Conservation (phyloP, 164 flowering plant species). For the Vitis amurensis region DNA sequence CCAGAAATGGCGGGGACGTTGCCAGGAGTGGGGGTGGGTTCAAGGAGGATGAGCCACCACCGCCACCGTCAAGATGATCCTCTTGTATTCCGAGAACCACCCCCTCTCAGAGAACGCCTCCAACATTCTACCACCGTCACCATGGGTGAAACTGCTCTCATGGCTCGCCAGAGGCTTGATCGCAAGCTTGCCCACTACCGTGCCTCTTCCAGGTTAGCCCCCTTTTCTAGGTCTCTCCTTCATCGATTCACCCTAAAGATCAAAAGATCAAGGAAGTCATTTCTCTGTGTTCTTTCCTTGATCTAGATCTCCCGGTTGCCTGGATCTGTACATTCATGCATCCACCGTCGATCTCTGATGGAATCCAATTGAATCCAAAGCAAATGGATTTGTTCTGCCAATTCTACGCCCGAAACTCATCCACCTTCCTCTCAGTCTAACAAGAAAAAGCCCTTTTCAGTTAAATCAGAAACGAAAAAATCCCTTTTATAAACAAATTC, state of each 20-base stretch:
- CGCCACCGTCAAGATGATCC: not conserved
- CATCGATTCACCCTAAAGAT: not conserved
- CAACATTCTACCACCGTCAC: not conserved
- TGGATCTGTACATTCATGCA: too few relatives aligned
- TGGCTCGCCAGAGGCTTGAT: constrained; percentile 40
- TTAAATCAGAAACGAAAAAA: too few relatives aligned
- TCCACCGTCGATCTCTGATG: too few relatives aligned
- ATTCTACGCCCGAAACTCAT: too few relatives aligned
- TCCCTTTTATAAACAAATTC: too few relatives aligned
- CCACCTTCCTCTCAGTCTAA: too few relatives aligned
- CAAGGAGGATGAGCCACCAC: constrained; percentile 28
- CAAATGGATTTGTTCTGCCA: too few relatives aligned
- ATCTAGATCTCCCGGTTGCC: too few relatives aligned
- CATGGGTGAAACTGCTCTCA: constrained; percentile 37
- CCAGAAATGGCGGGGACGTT: constrained; percentile 38
- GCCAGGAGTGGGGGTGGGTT: constrained; percentile 44
- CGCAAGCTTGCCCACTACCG: constrained; percentile 27
- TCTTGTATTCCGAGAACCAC: not conserved
- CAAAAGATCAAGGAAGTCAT: too few relatives aligned
- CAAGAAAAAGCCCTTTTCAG: too few relatives aligned
- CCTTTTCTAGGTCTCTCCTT: not conserved
- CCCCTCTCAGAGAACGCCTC: not conserved
- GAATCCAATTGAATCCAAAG: too few relatives aligned
- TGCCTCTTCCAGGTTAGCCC: constrained; percentile 14
- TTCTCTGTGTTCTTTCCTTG: too few relatives aligned